Percentiles rank a stretch among this genome's conserved stretches.
phyloP scores from a whole-genome alignment of 352 stramenopile genomes.

The Phytophthora boehmeriae region DNA sequence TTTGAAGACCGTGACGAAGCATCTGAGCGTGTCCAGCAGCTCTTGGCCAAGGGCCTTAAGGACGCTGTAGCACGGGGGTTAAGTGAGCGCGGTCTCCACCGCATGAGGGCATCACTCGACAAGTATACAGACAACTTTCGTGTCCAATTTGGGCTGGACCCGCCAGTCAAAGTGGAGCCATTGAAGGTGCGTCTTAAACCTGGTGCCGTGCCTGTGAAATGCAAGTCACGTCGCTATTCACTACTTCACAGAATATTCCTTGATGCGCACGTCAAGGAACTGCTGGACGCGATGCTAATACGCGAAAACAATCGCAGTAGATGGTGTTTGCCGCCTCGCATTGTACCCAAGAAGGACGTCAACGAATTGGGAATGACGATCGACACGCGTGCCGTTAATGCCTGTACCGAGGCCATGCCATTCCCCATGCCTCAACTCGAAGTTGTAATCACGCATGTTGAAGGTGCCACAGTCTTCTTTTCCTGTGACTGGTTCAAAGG shows the following conservation, averaged over 20 bases:
- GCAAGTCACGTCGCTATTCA: conserved; percentile 11
- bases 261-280: conserved; percentile 7
- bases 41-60: neutral
- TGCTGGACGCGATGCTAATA: conserved; percentile 10
- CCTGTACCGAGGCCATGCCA: conserved; percentile 18
- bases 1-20: neutral
- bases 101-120: neutral
- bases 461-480: conserved; percentile 21
- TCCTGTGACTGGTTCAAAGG: conserved; percentile 29
- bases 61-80: neutral
- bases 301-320: conserved; percentile 13
- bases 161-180: conserved; percentile 17
- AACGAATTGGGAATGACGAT: conserved; percentile 6
- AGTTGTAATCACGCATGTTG: conserved; percentile 21
- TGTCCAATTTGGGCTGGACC: conserved; percentile 14
- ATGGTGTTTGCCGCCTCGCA: conserved; percentile 20
- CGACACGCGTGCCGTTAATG: conserved; percentile 22
- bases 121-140: conserved; percentile 10
- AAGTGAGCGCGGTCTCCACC: neutral
- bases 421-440: conserved; percentile 33
- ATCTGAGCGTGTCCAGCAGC: neutral
- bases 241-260: conserved; percentile 20
- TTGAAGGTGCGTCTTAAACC: conserved; percentile 26
- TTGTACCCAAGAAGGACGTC: conserved; percentile 28
- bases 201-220: conserved; percentile 21